Evolutionary conservation across 371 early-diverging fungal genomes (phyloP).

Genomic region (Mucor sp.): DNA sequence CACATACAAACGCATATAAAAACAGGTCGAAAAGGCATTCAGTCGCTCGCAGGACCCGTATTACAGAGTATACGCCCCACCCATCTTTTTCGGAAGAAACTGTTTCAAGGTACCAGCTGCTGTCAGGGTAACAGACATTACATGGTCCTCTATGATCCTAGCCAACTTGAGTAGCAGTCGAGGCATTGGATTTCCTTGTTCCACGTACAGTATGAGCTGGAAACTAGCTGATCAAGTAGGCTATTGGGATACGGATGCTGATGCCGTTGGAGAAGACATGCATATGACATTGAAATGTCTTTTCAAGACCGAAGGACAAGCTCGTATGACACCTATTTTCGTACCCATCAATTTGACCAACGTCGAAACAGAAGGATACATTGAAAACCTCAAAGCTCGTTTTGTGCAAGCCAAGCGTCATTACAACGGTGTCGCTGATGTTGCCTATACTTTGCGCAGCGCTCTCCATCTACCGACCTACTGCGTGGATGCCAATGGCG

Average conservation of each 20-base stretch:
- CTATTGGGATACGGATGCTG: conserved; percentile 73
- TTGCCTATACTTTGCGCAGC: conserved; percentile 27
- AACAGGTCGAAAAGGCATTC: conserved; percentile 21
- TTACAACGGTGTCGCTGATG: conserved; percentile 45
- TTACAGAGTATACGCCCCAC: conserved; percentile 61
- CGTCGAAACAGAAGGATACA: conserved; percentile 58
- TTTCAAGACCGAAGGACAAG: conserved; percentile 60
- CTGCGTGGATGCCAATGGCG: conserved; percentile 41
- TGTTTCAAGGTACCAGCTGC: conserved; percentile 66
- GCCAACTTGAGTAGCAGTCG: conserved; percentile 63
- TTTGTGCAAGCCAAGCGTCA: conserved; percentile 68
- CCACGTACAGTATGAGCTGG: conserved; percentile 67
- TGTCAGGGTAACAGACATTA: conserved; percentile 69
- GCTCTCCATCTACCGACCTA: conserved; percentile 13
- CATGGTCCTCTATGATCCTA: conserved; percentile 73
- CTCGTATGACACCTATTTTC: conserved; percentile 61
- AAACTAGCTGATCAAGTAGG: conserved; percentile 60
- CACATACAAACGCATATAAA: too few species aligned
- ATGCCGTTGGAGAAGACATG: conserved; percentile 77
- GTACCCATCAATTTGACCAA: conserved; percentile 70
- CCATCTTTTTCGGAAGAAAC: conserved; percentile 72
- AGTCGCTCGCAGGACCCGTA: conserved; percentile 34
- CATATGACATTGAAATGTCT: conserved; percentile 77
- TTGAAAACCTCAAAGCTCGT: conserved; percentile 52
- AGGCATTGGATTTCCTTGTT: conserved; percentile 68